Conservation (phyloP, 2,329 filamentous ascomycete genomes). For the Fusarium subtropicale region DNA sequence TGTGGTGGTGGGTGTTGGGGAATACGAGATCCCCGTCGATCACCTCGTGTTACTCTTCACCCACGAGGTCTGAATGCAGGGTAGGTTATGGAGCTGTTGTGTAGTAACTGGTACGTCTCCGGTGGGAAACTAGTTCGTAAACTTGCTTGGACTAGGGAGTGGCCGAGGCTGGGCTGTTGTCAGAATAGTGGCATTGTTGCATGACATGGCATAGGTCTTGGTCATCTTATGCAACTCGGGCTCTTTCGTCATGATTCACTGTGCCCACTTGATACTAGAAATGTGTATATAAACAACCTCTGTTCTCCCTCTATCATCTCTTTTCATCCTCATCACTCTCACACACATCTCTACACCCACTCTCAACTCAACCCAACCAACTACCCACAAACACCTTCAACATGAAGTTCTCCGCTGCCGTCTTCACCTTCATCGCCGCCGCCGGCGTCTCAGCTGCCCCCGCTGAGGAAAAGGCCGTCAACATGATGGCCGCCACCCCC, state of each 20-base stretch:
- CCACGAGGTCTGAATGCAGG: constrained; percentile 11
- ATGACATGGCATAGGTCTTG: neutral
- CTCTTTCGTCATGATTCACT: constrained; percentile 2
- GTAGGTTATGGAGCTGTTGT: neutral
- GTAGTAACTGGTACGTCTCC: constrained; percentile 1
- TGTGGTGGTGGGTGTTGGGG: constrained; percentile 2
- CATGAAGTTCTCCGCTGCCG: constrained; percentile 59
- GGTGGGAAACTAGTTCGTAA: neutral
- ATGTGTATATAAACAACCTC: constrained; percentile 33
- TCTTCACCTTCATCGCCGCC: constrained; percentile 53
- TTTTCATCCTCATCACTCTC: constrained; percentile 24
- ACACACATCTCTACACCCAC: neutral
- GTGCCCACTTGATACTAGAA: neutral
- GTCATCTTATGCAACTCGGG: neutral
- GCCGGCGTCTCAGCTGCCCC: constrained; percentile 54
- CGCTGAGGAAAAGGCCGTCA: constrained; percentile 43
- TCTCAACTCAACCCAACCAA: constrained; percentile 7
- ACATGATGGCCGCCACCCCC: constrained; percentile 56
- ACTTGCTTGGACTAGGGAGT: constrained; percentile 1
- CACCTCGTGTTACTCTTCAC: constrained; percentile 40
- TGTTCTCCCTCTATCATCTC: constrained; percentile 1
- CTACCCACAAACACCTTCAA: too few relatives aligned
- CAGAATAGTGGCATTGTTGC: constrained; percentile 7
- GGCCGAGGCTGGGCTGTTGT: constrained; percentile 16
- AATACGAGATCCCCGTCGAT: constrained; percentile 48